These are phyloP conservation scores for Castanea sativa DNA, from an alignment of 306 rosid genomes.

Conservation along the genomic window DNA sequence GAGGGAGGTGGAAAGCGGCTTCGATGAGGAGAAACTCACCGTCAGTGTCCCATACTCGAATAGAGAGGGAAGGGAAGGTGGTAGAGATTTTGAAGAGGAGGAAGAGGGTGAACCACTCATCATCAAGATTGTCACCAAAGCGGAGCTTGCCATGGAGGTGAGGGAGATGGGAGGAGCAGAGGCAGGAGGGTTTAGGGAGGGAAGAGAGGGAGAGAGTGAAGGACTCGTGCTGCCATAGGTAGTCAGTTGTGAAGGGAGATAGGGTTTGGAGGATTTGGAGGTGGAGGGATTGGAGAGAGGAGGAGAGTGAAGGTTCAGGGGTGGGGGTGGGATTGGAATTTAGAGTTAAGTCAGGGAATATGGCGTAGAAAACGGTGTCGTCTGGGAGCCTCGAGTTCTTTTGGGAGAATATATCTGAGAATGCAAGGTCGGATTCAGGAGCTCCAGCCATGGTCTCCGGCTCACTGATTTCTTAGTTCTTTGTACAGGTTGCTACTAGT, in stretches of 20 bases:
- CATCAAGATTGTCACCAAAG: conserved; percentile 76
- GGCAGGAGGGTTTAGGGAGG: conserved; percentile 47
- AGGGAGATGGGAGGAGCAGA: conserved; percentile 54
- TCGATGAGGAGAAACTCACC: conserved; percentile 94
- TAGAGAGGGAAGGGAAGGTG: conserved; percentile 57
- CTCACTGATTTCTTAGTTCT: no score
- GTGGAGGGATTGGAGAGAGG: conserved; percentile 75
- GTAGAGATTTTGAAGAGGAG: conserved; percentile 71
- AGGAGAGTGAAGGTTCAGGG: conserved; percentile 1
- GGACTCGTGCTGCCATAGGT: conserved; percentile 92
- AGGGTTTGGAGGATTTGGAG: conserved; percentile 59
- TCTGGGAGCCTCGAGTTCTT: conserved; percentile 45
- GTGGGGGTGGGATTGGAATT: conserved; percentile 8
- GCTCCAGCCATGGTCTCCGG: conserved; percentile 8
- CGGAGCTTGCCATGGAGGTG: conserved; percentile 94
- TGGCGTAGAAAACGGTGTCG: conserved; percentile 84
- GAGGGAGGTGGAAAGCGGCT: conserved; percentile 90
- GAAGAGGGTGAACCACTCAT: conserved; percentile 90
- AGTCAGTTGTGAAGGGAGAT: conserved; percentile 54
- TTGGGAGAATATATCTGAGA: conserved; percentile 34
- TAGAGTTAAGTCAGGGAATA: conserved; percentile 51
- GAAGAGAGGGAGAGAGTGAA: conserved; percentile 63
- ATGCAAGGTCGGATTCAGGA: not conserved
- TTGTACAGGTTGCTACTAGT: no score
- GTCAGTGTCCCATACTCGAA: conserved; percentile 86